Percentiles rank a stretch among this genome's conserved stretches.
These are phyloP conservation scores for Emmonsiellopsis sp. DNA, from an alignment of 2,329 filamentous ascomycete genomes.

Conservation along the genomic window DNA sequence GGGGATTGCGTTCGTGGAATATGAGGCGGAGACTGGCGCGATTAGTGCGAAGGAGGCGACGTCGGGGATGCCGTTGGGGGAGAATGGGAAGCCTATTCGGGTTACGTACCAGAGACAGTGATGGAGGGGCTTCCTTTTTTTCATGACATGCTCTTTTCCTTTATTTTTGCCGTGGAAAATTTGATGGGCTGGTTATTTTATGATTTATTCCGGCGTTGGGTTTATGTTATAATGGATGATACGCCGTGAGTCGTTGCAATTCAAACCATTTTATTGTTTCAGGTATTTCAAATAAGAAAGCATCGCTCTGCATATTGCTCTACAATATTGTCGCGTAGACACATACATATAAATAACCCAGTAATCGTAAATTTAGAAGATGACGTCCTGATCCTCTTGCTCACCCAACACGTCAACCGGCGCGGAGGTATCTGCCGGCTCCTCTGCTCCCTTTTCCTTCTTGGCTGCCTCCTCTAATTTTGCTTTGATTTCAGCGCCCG, in stretches of 20 bases:
- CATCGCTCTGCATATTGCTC: not conserved
- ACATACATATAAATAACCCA: not conserved
- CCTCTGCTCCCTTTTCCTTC: not conserved
- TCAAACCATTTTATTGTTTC: slow-evolving; percentile 9
- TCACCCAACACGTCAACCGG: slow-evolving; percentile 56
- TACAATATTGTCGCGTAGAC: not conserved
- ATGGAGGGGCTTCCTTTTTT: slow-evolving; percentile 11
- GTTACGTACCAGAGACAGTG: slow-evolving; percentile 94
- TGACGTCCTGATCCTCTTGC: slow-evolving; percentile 69
- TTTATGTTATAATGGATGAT: not conserved
- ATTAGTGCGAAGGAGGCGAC: slow-evolving; percentile 92
- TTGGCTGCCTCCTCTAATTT: slow-evolving; percentile 47
- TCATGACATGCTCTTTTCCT: not conserved
- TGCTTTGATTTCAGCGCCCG: slow-evolving; percentile 66
- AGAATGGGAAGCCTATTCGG: slow-evolving; percentile 69
- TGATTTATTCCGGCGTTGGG: slow-evolving; percentile 10
- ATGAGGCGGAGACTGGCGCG: slow-evolving; percentile 79
- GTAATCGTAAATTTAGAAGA: slow-evolving; percentile 48
- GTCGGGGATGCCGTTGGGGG: slow-evolving; percentile 70
- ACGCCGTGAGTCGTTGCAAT: slow-evolving; percentile 7
- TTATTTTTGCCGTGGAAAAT: not conserved
- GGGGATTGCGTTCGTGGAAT: slow-evolving; percentile 94
- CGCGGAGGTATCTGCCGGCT: slow-evolving; percentile 1
- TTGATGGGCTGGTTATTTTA: not conserved
- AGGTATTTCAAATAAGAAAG: not conserved